Evolutionary conservation across 225 moss, liverwort and hornwort genomes (phyloP).

Genomic region (Straminergon stramineum): DNA sequence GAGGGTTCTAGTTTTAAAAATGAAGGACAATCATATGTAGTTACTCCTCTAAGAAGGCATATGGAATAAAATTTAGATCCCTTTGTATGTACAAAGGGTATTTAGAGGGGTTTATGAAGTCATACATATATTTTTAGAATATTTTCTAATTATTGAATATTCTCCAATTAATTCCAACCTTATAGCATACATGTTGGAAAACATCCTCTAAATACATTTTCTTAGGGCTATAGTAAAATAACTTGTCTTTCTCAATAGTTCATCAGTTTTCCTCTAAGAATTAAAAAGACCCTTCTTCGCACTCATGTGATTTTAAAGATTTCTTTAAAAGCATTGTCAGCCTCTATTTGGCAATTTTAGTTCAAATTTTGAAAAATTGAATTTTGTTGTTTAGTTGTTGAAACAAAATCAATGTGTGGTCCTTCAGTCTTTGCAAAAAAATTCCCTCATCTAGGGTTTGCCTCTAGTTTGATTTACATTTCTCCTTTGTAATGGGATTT

Average conservation of each 20-base stretch:
- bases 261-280: neutral
- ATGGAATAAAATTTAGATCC: neutral
- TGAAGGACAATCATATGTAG: neutral
- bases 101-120: neutral
- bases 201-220: neutral
- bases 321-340: accelerated
- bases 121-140: neutral
- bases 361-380: too few species aligned
- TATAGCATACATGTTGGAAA: neutral
- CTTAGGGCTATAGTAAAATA: neutral
- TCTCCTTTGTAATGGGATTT: too few species aligned
- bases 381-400: too few species aligned
- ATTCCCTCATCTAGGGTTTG: too few species aligned
- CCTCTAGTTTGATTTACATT: too few species aligned
- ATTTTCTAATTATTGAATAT: neutral
- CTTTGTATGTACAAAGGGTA: neutral
- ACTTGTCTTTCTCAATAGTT: neutral
- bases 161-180: neutral
- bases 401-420: accelerated
- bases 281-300: neutral
- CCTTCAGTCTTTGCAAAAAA: too few species aligned
- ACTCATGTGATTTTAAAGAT: neutral
- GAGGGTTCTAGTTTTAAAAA: neutral
- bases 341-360: neutral
- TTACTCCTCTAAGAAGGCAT: too few species aligned